Evolutionary conservation across 2,329 filamentous ascomycete species (phyloP).

Genomic region (Metarhizium album): DNA sequence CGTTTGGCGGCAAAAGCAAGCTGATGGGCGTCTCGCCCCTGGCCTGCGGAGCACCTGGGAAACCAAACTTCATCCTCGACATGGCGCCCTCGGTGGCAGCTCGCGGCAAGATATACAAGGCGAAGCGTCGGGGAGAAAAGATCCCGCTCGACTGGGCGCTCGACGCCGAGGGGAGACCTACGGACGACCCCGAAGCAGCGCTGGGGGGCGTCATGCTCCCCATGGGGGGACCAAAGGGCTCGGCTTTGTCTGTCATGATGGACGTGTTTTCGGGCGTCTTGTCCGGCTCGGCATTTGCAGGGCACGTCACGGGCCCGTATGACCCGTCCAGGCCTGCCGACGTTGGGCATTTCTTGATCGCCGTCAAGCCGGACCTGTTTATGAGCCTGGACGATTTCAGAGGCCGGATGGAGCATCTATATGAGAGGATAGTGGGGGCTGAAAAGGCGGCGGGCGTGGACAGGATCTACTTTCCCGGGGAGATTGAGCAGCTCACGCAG

Average conservation of each 20-base stretch:
- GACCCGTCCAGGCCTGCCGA: constrained; percentile 57
- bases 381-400: constrained; percentile 61
- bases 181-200: constrained; percentile 60
- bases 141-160: constrained; percentile 68
- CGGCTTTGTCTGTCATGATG: constrained; percentile 73
- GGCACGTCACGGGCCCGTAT: constrained; percentile 66
- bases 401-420: constrained; percentile 45
- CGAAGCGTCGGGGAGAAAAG: constrained; percentile 53
- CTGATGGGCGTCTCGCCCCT: constrained; percentile 66
- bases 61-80: constrained; percentile 54
- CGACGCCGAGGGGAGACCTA: constrained; percentile 57
- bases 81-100: constrained; percentile 63
- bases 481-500: constrained; percentile 48
- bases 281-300: constrained; percentile 68
- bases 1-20: constrained; percentile 57
- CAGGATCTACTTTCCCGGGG: constrained; percentile 50
- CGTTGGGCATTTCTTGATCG: constrained; percentile 65
- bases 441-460: constrained; percentile 46
- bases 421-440: constrained; percentile 40
- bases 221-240: constrained; percentile 78
- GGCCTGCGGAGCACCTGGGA: constrained; percentile 62
- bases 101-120: constrained; percentile 64
- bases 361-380: constrained; percentile 65
- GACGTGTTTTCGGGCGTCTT: constrained; percentile 75
- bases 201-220: constrained; percentile 73